Conservation (phyloP, 108 stramenopile genomes). For the Poteriospumella lacustris region DNA sequence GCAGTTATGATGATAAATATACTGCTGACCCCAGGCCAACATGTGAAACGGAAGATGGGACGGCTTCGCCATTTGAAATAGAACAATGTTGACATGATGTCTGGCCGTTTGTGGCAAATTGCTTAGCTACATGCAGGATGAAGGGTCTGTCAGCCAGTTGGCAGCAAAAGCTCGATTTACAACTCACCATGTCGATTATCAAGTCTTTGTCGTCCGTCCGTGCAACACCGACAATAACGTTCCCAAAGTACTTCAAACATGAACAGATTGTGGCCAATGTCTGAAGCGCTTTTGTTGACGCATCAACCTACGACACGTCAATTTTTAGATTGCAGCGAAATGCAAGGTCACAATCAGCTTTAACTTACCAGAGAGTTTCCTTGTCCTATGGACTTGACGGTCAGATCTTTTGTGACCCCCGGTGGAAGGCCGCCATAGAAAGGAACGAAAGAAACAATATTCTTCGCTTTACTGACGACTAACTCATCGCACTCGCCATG, state of each 20-base stretch:
- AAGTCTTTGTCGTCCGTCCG: background rate
- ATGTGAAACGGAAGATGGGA: conserved; percentile 11
- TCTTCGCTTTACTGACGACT: background rate
- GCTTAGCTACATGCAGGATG: background rate
- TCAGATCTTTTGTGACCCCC: conserved; percentile 11
- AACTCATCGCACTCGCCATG: conserved; percentile 13
- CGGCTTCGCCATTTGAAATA: conserved; percentile 13
- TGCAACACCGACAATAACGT: conserved; percentile 15
- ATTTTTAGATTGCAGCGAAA: background rate
- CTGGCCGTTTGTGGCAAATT: background rate
- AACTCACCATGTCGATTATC: conserved; percentile 8
- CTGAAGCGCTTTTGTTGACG: conserved; percentile 25
- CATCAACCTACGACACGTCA: conserved; percentile 4
- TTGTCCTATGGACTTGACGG: conserved; percentile 26
- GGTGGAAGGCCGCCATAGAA: conserved; percentile 28
- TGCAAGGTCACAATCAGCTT: background rate
- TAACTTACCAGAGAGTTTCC: conserved; percentile 22
- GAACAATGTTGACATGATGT: background rate
- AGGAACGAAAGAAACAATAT: conserved; percentile 5
- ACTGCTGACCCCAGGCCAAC: conserved; percentile 20
- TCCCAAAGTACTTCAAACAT: conserved; percentile 25
- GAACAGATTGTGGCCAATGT: conserved; percentile 3
- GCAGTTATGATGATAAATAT: background rate
- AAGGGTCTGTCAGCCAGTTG: background rate
- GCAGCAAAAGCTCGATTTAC: background rate